A percentile compares a stretch with the other conserved stretches of the same genome.
These are phyloP conservation scores for Fusarium palustre DNA, from an alignment of 2,329 filamentous ascomycete species.

Conservation along the genomic window DNA sequence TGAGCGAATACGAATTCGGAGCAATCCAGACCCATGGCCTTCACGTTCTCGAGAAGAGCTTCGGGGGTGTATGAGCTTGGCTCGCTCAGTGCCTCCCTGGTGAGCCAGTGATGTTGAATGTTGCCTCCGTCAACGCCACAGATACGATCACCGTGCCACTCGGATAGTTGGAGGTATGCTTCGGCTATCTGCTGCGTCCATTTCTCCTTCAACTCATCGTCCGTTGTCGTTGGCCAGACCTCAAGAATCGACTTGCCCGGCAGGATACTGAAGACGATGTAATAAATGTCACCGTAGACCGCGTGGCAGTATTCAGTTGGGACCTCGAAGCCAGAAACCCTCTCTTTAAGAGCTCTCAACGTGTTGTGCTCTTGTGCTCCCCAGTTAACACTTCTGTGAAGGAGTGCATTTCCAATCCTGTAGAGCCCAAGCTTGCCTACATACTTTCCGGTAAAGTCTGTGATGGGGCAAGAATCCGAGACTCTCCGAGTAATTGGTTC, in stretches of 20 bases:
- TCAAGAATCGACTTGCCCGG: background rate
- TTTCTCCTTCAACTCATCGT: rapidly evolving
- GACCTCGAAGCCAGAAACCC: background rate
- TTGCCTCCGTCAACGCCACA: background rate
- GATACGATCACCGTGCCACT: background rate
- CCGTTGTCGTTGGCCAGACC: background rate
- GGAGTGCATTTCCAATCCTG: background rate
- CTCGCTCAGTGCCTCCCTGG: too few relatives aligned
- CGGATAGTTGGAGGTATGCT: background rate
- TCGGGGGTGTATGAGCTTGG: background rate
- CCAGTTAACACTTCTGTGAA: rapidly evolving
- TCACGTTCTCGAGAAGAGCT: background rate
- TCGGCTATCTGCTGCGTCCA: background rate
- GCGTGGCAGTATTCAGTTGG: slow-evolving; percentile 3
- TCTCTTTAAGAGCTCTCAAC: background rate
- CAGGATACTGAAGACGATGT: background rate
- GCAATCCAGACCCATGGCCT: background rate
- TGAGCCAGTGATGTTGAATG: too few relatives aligned
- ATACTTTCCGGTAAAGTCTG: background rate
- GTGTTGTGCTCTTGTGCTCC: background rate
- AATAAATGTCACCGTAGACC: rapidly evolving
- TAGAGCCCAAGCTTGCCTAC: background rate
- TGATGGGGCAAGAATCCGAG: background rate
- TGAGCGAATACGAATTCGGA: background rate
- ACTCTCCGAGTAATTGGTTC: background rate